These are phyloP conservation scores for Rhynchosporium secalis DNA, from an alignment of 2,329 filamentous ascomycete species.

Conservation along the genomic window DNA sequence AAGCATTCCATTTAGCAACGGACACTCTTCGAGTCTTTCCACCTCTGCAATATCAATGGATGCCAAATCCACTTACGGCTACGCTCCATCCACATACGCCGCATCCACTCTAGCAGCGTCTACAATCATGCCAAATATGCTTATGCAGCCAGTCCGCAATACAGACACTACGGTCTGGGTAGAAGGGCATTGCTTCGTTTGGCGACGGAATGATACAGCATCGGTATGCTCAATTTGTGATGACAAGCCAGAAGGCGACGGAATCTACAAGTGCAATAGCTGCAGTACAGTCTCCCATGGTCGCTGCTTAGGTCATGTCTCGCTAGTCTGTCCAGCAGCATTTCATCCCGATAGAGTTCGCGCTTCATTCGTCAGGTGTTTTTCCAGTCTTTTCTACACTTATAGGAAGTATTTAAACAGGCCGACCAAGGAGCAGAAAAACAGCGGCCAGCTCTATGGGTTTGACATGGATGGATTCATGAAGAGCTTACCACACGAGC, in stretches of 20 bases:
- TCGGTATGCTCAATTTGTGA: constrained; percentile 73
- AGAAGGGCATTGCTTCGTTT: constrained; percentile 79
- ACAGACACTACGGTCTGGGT: constrained; percentile 81
- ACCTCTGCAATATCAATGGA: constrained; percentile 57
- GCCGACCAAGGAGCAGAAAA: constrained; percentile 61
- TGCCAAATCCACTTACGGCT: constrained; percentile 53
- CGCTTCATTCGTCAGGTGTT: constrained; percentile 63
- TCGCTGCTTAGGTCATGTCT: constrained; percentile 61
- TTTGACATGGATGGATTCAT: constrained; percentile 68
- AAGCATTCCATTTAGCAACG: constrained; percentile 71
- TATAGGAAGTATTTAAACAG: constrained; percentile 64
- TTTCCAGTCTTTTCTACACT: constrained; percentile 66
- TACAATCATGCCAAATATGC: constrained; percentile 83
- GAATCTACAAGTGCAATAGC: constrained; percentile 71
- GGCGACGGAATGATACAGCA: constrained; percentile 57
- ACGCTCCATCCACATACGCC: constrained; percentile 81
- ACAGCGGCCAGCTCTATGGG: constrained; percentile 58
- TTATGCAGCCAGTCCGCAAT: constrained; percentile 75
- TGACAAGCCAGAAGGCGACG: constrained; percentile 65
- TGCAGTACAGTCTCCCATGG: constrained; percentile 60
- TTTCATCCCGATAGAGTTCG: constrained; percentile 63
- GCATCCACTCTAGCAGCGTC: constrained; percentile 84
- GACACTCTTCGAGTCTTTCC: constrained; percentile 64
- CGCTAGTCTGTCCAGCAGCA: constrained; percentile 62
- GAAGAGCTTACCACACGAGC: constrained; percentile 63